A percentile compares a stretch with the other conserved stretches of the same genome.
Evolutionary conservation across 1,139 yeast genomes (phyloP).

Genomic region (Candida sp.): DNA sequence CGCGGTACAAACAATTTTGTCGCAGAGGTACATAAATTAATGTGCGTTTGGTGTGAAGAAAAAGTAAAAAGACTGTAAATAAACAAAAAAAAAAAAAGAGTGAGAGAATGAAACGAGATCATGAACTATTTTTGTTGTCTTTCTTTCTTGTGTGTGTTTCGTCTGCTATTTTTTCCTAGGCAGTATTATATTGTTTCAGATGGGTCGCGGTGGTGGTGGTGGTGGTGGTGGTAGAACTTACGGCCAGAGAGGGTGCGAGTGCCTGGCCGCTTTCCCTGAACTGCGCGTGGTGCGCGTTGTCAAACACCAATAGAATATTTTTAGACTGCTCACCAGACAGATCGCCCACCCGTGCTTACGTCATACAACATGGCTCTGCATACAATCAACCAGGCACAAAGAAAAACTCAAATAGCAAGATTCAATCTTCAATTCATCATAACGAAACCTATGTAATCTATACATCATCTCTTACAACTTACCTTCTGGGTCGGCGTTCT

Average conservation of each 20-base stretch:
- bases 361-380: neutral
- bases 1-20: no score
- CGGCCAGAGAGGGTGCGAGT: no score
- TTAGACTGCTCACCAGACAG: neutral
- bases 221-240: no score
- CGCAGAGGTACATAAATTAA: no score
- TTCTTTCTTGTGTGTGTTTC: neutral
- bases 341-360: neutral
- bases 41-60: neutral
- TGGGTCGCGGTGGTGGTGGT: no score
- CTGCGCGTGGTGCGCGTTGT: neutral
- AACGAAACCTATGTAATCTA: neutral
- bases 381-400: neutral
- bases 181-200: neutral
- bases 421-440: neutral
- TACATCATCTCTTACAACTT: slow-evolving; percentile 17
- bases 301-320: neutral
- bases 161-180: neutral
- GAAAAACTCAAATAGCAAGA: neutral
- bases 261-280: no score
- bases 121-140: neutral
- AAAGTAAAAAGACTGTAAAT: neutral
- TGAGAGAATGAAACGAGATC: neutral
- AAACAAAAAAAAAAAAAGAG: neutral
- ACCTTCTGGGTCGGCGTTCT: slow-evolving; percentile 24